Evolutionary conservation across 2,329 filamentous ascomycete species (phyloP), one percentile per base, ranked within the genome.

Genomic region (Septoria petroselini): DNA sequence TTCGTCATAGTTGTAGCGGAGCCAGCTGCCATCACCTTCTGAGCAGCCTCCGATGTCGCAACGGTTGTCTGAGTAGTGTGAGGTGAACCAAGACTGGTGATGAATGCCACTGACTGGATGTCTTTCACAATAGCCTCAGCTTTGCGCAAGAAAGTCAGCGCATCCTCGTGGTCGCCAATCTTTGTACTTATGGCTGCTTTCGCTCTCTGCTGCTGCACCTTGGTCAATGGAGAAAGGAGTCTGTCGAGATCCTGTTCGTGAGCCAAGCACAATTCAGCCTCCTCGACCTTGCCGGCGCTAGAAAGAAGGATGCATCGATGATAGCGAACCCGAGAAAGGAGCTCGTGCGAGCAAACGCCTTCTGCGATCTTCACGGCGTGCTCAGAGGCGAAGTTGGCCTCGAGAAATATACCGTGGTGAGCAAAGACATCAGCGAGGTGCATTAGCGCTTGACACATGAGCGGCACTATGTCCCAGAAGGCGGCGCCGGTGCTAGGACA

Each of bases 311-410:
- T 41, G 31, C 53, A 53, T 35, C 63, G 50, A 37, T 62, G 63
- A 25, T 43, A 59, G 35, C 49, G 40, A 4, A 60, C 12, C 2
- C 52, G 43, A 5, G 52, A 55, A 9, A 58, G 29, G 2, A 62
- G 38, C 8, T 48, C 46, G 12, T 41, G 50, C 7, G 59, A 41
- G 7, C 50, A 44, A n/a, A 59, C 44, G 5, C 51, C 51, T 34
- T 78, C 76, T 17, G 88, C 88, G 52, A 95, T 80, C 62, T 86
- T 88, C 46, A 85, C 76, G 0, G 90, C 90, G 61, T 93, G 86
- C 59, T 96, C 86, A 1, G 86, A 84, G 59, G 95, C 94, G 65
- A 91, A 93, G 0, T 91, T 72, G 1, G 91, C 91, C 66, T 97
- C 91, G 53, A 88, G 84, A 57, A 90, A 88, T 70, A 95, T 80